Base-by-base conservation (phyloP, 345 rosid genomes). In the Rhizophora mangle region DNA sequence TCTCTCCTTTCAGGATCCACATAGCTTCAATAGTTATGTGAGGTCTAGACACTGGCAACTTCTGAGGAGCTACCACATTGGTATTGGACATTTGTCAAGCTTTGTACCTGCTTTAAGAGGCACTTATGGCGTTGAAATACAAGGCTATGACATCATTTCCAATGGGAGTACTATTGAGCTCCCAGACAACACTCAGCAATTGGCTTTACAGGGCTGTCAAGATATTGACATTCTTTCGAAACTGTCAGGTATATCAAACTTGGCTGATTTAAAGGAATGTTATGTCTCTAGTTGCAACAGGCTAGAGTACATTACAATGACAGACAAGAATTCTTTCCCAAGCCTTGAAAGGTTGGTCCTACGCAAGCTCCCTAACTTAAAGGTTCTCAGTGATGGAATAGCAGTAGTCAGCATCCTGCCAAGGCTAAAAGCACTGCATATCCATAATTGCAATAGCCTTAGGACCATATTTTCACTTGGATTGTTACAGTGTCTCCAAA, bases 151-250 rank as follows among this genome's bases (percentile, higher is more conserved):
- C 9, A 24, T 62, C 8, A 7, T 36, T 26, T 20, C 67, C 1
- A 3, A 9, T 22, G 67, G 53, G 52, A 54, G 61, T 8, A 36
- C 46, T 5, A 70, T 62, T 6, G 34, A 13, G 62, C 62, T 70
- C 7, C 74, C 67, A 8, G 21, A 53, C 61, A 70, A 62, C 60
- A 52, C 61, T 70, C 62, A 62, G 53, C 62, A 70, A 5, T 70
- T 70, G 67, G 67, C 53, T 31, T 37, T 70, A 26, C 67, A 62
- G 18, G 67, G 74, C 62, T 70, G 74, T 54, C 67, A 62, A 24
- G 67, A 62, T 70, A 51, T 70, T 62, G 74, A 52, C 6, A 10
- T 53, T 62, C 60, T 70, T 24, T 51, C 74, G 8, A 69, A 61
- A 49, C 21, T 69, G 58, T 21, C 62, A 2, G 49, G 67, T 10